phyloP scores from a whole-genome alignment of 805 yeast species.

The Clavispora fructus region DNA sequence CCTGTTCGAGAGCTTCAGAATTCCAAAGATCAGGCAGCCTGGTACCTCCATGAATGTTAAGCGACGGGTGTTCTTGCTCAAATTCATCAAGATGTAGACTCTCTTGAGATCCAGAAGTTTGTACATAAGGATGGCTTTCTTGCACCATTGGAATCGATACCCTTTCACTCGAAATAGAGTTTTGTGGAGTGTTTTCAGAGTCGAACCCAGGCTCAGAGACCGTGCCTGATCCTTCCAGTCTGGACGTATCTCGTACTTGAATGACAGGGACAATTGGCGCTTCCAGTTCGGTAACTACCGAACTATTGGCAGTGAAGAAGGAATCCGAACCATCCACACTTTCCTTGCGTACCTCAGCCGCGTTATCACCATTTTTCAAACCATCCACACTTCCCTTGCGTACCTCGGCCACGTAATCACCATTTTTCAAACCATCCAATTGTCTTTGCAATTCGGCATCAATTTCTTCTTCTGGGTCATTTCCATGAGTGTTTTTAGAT shows the following conservation, averaged over 20 bases:
- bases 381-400: constrained; percentile 16
- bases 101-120: background rate
- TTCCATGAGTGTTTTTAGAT: constrained; percentile 27
- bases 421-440: constrained; percentile 28
- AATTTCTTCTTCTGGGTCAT: constrained; percentile 28
- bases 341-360: background rate
- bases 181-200: background rate
- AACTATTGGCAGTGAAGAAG: constrained; percentile 2
- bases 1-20: background rate
- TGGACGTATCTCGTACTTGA: background rate
- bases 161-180: background rate
- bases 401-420: constrained; percentile 1
- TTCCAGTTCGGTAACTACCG: constrained; percentile 5
- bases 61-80: background rate
- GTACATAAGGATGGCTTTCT: background rate
- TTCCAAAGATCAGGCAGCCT: background rate
- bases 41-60: background rate
- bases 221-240: background rate
- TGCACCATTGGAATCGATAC: background rate
- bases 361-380: constrained; percentile 22
- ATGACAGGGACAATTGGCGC: background rate
- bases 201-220: background rate
- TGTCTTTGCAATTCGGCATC: constrained; percentile 36
- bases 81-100: background rate
- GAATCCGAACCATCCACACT: constrained; percentile 6